These are phyloP conservation scores for Boeremia lycopersici DNA, from an alignment of 2,329 filamentous ascomycete species.

Conservation along the genomic window DNA sequence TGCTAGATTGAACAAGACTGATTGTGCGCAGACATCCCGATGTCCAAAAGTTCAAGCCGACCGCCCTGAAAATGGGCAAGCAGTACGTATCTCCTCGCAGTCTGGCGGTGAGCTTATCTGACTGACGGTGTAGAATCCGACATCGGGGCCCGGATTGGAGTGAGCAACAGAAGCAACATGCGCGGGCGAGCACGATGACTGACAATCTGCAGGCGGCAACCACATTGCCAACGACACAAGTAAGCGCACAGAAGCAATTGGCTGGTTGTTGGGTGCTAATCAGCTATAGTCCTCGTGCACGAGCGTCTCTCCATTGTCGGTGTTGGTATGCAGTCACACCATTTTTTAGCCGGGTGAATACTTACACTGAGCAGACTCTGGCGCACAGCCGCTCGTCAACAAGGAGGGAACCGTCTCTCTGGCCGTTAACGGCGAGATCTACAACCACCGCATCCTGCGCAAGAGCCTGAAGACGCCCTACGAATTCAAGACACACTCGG, in stretches of 20 bases:
- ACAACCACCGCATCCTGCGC: slow-evolving; percentile 96
- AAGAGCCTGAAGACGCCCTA: slow-evolving; percentile 84
- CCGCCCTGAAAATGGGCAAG: slow-evolving; percentile 90
- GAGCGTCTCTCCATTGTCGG: slow-evolving; percentile 98
- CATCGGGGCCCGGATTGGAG: slow-evolving; percentile 99
- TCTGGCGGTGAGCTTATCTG: slow-evolving; percentile 27
- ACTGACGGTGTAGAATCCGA: slow-evolving; percentile 70
- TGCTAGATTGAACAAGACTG: slow-evolving; percentile 30
- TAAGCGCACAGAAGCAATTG: slow-evolving; percentile 49
- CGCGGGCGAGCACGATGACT: slow-evolving; percentile 37
- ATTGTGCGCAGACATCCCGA: slow-evolving; percentile 72
- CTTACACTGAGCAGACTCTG: slow-evolving; percentile 70
- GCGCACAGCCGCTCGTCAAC: slow-evolving; percentile 94
- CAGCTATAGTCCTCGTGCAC: slow-evolving; percentile 75
- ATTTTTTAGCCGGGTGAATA: slow-evolving; percentile 10
- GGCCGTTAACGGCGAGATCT: slow-evolving; percentile 99
- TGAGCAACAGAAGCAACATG: slow-evolving; percentile 60
- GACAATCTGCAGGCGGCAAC: slow-evolving; percentile 73
- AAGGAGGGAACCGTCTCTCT: slow-evolving; percentile 86
- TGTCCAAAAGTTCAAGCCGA: slow-evolving; percentile 95
- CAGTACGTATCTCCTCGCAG: slow-evolving; percentile 66
- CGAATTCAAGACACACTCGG: slow-evolving; percentile 97
- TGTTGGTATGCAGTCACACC: slow-evolving; percentile 70
- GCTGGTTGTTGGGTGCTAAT: slow-evolving; percentile 24
- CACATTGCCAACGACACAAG: slow-evolving; percentile 89